A percentile compares a stretch with the other conserved stretches of the same genome.
These are phyloP conservation scores for Pseudogymnoascus sp. DNA, from an alignment of 2,329 filamentous ascomycete genomes.

Conservation along the genomic window DNA sequence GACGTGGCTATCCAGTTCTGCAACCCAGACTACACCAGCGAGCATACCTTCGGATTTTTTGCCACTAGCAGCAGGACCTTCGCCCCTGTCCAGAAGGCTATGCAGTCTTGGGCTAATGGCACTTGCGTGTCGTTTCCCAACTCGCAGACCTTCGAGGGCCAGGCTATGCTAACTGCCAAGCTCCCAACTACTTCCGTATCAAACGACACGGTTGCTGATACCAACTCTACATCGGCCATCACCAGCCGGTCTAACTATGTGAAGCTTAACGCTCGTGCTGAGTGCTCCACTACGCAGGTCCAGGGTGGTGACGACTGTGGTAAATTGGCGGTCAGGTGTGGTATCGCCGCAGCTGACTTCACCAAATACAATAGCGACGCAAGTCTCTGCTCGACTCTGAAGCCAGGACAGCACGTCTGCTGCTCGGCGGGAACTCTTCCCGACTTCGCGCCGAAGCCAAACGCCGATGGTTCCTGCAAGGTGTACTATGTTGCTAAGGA, in stretches of 20 bases:
- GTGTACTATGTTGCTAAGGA: conserved; percentile 28
- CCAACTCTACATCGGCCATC: background rate
- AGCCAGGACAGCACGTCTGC: conserved; percentile 27
- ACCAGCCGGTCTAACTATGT: background rate
- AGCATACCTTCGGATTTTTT: conserved; percentile 31
- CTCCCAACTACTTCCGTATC: background rate
- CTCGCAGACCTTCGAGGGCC: background rate
- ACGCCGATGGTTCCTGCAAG: conserved; percentile 32
- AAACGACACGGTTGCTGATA: background rate
- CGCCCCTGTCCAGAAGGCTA: conserved; percentile 9
- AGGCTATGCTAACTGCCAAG: background rate
- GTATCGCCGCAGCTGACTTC: conserved; percentile 30
- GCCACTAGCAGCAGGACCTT: conserved; percentile 29
- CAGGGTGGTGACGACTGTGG: conserved; percentile 33
- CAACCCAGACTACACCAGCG: conserved; percentile 23
- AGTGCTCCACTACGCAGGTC: conserved; percentile 30
- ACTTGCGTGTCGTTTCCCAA: conserved; percentile 4
- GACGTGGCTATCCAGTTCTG: conserved; percentile 32
- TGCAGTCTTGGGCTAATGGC: conserved; percentile 6
- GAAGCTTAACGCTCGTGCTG: conserved; percentile 16
- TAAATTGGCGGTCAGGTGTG: conserved; percentile 32
- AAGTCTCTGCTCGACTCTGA: conserved; percentile 25
- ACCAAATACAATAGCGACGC: conserved; percentile 26
- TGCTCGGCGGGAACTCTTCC: conserved; percentile 29
- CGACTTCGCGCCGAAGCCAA: conserved; percentile 26